Base-by-base conservation (phyloP, 148 eudicot species). In the Nepenthes mirabilis region DNA sequence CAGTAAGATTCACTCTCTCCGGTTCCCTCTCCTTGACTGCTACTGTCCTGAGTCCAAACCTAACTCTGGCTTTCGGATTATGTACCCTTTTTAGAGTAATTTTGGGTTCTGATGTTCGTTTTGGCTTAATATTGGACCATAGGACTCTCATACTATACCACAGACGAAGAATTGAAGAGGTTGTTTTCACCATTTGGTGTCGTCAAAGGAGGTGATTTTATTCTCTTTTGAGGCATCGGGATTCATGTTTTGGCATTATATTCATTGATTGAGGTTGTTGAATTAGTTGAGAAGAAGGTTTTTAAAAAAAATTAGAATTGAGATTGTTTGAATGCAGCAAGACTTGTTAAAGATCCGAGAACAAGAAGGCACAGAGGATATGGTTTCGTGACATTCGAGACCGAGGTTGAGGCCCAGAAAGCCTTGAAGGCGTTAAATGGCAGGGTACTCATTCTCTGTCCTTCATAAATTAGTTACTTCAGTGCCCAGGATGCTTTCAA, bases 361-460 rank as follows among this genome's bases (percentile, higher is more conserved):
- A 83, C 89, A 1, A 80, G 67, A 53, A 85, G 97, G 77, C 74
- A 78, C 12, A 91, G 83, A 71, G 95, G 97, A 23, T 91, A 71
- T 74, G 97, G 87, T 33, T 91, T 91, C 70, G 80, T 85, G 51
- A 83, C 76, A 56, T 91, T 75, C 69, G 76, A 82, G 62, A 72
- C 78, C n/a, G 83, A 90, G 56, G 61, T 47, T 40, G 86, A 85
- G 55, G 95, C 97, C 10, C 73, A 73, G 14, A 73, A 65, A 3
- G 97, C 97, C 63, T 11, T 85, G 33, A 83, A 81, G 63, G 73
- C 80, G 55, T 61, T 91, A 71, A 76, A 91, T 71, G 83, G 83
- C 68, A 85, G 74, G 97, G 97, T 87, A 79, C 14, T 13, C 50
- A 45, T 62, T 47, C 45, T 33, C 34, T 52, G 49, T 53, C 62